phyloP scores from a whole-genome alignment of 2,329 filamentous ascomycete species.

The Pleomassaria siparia region DNA sequence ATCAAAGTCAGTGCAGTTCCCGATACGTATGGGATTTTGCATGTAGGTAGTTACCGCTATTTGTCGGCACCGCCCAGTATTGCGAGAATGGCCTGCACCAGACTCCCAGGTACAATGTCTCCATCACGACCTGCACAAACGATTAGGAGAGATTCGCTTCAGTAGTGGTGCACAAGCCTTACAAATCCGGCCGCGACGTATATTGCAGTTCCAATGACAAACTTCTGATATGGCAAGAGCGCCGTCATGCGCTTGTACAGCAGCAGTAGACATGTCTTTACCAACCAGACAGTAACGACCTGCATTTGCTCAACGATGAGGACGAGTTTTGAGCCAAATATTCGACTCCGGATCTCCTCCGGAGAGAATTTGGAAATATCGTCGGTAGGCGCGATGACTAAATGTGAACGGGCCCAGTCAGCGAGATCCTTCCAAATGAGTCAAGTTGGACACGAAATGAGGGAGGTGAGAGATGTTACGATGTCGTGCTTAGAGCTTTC shows the following conservation, averaged over 20 bases:
- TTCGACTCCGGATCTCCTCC: constrained; percentile 44
- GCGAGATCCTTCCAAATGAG: too few species aligned
- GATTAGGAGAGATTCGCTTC: neutral
- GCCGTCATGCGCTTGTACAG: constrained; percentile 55
- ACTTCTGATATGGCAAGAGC: constrained; percentile 27
- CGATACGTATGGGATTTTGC: neutral
- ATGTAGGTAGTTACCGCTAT: constrained; percentile 25
- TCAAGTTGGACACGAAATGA: too few species aligned
- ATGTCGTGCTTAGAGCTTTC: too few species aligned
- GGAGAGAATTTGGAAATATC: constrained; percentile 35
- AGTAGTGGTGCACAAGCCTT: constrained; percentile 4
- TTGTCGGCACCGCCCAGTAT: constrained; percentile 55
- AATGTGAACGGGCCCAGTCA: too few species aligned
- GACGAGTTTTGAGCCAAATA: constrained; percentile 58
- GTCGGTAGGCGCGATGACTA: constrained; percentile 36
- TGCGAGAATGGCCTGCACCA: constrained; percentile 53
- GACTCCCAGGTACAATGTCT: constrained; percentile 54
- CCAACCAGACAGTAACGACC: constrained; percentile 53
- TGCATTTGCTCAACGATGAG: constrained; percentile 58
- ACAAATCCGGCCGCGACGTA: constrained; percentile 53
- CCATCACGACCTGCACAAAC: constrained; percentile 40
- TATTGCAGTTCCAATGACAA: constrained; percentile 46
- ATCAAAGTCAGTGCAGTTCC: constrained; percentile 5
- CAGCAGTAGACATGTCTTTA: constrained; percentile 57
- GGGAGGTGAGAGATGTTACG: too few species aligned